Evolutionary conservation across 257 asterid genomes (phyloP).

Genomic region (Cinchona pubescens): DNA sequence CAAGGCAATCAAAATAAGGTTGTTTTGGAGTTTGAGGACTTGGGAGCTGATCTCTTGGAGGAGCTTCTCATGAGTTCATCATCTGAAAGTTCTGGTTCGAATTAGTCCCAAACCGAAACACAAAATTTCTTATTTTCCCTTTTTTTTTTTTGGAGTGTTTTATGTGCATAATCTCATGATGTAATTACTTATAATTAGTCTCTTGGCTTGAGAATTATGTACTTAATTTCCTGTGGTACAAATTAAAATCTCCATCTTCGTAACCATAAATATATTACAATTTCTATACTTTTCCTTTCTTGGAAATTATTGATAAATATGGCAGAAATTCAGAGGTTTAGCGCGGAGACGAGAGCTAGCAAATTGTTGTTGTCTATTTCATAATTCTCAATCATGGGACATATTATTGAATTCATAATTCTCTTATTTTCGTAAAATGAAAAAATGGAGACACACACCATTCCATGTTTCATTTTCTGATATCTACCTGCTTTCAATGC

Average conservation of each 20-base stretch:
- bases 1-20: background rate
- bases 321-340: background rate
- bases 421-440: too few relatives aligned
- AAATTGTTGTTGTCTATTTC: background rate
- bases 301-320: too few relatives aligned
- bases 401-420: too few relatives aligned
- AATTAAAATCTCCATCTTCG: too few relatives aligned
- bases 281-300: too few relatives aligned
- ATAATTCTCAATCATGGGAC: background rate
- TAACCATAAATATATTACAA: too few relatives aligned
- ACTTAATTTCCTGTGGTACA: too few relatives aligned
- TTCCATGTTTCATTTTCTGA: background rate
- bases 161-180: too few relatives aligned
- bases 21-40: constrained; percentile 42
- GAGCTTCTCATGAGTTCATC: constrained; percentile 21
- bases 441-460: background rate
- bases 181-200: too few relatives aligned
- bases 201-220: too few relatives aligned
- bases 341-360: background rate
- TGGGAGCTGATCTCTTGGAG: constrained; percentile 34
- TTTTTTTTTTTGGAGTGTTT: too few relatives aligned
- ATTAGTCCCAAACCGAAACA: background rate
- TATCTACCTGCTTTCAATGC: background rate
- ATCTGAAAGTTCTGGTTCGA: background rate
- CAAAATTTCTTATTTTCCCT: background rate